Evolutionary conservation across 2,329 filamentous ascomycete genomes (phyloP).

Genomic region (Botrytis deweyae): DNA sequence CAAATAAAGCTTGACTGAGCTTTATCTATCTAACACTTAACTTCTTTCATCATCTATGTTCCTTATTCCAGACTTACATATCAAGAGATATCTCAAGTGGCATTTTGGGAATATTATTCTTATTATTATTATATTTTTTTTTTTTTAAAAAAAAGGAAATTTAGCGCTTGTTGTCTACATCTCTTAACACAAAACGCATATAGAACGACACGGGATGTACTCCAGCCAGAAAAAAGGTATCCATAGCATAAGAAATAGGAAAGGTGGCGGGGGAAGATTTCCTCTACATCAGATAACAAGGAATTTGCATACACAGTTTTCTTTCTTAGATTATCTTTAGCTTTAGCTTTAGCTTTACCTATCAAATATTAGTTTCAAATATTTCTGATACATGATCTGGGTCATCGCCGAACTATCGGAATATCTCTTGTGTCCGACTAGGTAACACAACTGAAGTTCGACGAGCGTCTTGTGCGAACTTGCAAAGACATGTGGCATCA

Average conservation of each 20-base stretch:
- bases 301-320: not conserved
- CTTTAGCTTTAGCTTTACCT: not conserved
- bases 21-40: not conserved
- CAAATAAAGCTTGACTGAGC: not conserved
- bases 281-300: not conserved
- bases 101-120: not conserved
- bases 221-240: not conserved
- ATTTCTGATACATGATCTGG: not conserved
- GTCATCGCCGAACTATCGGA: not conserved
- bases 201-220: not conserved
- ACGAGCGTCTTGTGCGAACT: not conserved
- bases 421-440: fast-evolving
- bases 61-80: not conserved
- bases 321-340: not conserved
- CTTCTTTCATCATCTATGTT: not conserved
- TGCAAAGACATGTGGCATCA: not conserved
- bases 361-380: not conserved
- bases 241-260: not conserved
- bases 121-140: not conserved
- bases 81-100: not conserved
- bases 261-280: not conserved
- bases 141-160: not conserved
- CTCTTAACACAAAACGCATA: not conserved
- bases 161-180: not conserved
- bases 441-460: not conserved